These are phyloP conservation scores for Plenodomus tracheiphilus DNA, from an alignment of 2,329 filamentous ascomycete genomes.

Conservation along the genomic window DNA sequence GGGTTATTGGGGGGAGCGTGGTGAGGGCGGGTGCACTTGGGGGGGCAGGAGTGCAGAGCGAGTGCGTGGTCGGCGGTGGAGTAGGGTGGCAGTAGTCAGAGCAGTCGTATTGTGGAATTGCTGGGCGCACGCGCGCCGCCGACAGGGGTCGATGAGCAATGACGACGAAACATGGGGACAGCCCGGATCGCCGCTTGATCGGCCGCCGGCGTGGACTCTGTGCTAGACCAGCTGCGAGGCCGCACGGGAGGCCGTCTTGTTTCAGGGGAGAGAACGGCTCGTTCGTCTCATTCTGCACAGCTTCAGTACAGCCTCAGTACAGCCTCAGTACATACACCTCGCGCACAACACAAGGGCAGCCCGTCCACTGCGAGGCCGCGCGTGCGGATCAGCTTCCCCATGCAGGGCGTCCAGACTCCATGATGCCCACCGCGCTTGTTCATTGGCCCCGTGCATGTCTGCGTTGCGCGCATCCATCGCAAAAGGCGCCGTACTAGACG, in stretches of 20 bases:
- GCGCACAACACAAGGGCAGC: too few species aligned
- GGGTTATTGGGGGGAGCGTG: too few species aligned
- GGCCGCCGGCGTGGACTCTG: background rate
- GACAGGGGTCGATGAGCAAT: background rate
- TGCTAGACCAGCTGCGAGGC: background rate
- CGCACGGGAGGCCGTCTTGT: background rate
- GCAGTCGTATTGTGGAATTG: background rate
- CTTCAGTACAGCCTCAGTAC: too few species aligned
- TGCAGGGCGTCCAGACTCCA: background rate
- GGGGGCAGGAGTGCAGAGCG: background rate
- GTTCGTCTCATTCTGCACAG: too few species aligned
- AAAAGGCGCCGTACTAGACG: constrained; percentile 17
- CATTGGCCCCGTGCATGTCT: constrained; percentile 17
- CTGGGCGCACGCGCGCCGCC: background rate
- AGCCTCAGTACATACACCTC: too few species aligned
- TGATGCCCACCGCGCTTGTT: constrained; percentile 5
- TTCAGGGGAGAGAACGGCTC: background rate
- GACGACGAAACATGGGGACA: background rate
- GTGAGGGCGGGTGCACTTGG: background rate
- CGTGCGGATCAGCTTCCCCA: constrained; percentile 8
- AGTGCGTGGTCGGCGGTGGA: background rate
- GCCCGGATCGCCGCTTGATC: background rate
- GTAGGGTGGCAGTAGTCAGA: too few species aligned
- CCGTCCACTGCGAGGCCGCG: background rate
- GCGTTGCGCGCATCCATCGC: constrained; percentile 13